Evolutionary conservation across 2,329 filamentous ascomycete genomes (phyloP).

Genomic region (Epichloe baconii): DNA sequence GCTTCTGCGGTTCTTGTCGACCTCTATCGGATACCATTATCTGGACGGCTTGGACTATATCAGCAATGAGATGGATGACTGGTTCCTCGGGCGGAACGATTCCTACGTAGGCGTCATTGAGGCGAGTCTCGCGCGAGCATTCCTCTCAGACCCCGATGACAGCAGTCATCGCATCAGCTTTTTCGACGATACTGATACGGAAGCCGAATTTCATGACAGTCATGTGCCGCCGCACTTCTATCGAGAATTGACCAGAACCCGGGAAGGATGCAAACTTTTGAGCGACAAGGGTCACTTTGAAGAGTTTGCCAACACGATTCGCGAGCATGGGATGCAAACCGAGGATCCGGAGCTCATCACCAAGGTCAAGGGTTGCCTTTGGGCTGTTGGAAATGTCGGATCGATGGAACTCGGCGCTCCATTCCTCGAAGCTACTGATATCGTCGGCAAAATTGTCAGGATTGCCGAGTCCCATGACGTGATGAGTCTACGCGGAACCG

Average conservation of each 20-base stretch:
- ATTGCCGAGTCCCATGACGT: conserved; percentile 84
- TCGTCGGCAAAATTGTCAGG: conserved; percentile 73
- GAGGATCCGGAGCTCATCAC: conserved; percentile 76
- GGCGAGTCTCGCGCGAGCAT: conserved; percentile 81
- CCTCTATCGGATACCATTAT: conserved; percentile 95
- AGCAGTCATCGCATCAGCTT: conserved; percentile 43
- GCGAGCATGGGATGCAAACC: conserved; percentile 71
- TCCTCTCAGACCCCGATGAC: conserved; percentile 52
- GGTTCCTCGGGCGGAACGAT: conserved; percentile 95
- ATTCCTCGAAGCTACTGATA: conserved; percentile 81
- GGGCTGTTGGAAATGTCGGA: conserved; percentile 95
- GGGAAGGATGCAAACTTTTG: conserved; percentile 81
- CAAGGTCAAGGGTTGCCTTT: conserved; percentile 93
- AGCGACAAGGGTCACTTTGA: conserved; percentile 92
- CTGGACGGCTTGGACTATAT: conserved; percentile 95
- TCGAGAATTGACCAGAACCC: conserved; percentile 80
- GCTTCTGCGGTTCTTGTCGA: conserved; percentile 83
- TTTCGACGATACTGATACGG: conserved; percentile 44
- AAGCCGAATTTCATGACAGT: conserved; percentile 45
- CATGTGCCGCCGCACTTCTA: conserved; percentile 96
- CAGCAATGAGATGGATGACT: conserved; percentile 99
- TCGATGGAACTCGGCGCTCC: conserved; percentile 95
- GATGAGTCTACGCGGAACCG: conserved; percentile 86
- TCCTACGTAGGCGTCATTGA: conserved; percentile 91
- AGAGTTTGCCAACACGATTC: conserved; percentile 81